A percentile compares a stretch with the other conserved stretches of the same genome.
These are phyloP conservation scores for Dryas drummondii DNA, from an alignment of 306 rosid genomes.

Conservation along the genomic window DNA sequence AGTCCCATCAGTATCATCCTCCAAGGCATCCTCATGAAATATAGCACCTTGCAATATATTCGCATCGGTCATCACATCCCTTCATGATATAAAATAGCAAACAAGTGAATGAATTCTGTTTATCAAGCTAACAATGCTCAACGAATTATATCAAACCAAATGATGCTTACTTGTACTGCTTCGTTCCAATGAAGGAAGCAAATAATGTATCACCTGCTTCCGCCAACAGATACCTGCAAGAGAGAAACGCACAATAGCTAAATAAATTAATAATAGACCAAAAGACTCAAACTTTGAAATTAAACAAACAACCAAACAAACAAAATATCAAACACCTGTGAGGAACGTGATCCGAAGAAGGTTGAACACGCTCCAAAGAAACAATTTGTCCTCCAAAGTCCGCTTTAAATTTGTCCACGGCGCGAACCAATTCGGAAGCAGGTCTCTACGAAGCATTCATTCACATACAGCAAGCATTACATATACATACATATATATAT, in stretches of 20 bases:
- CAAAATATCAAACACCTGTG: constrained; percentile 57
- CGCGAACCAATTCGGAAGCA: constrained; percentile 78
- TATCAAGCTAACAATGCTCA: constrained; percentile 11
- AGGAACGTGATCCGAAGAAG: constrained; percentile 95
- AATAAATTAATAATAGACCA: not conserved
- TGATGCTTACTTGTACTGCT: constrained; percentile 82
- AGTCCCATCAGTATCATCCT: constrained; percentile 46
- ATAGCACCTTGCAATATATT: constrained; percentile 98
- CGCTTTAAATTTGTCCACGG: constrained; percentile 87
- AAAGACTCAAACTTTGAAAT: constrained; percentile 11
- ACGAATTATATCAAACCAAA: constrained; percentile 14
- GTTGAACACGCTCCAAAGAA: constrained; percentile 92
- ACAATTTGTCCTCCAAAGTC: constrained; percentile 92
- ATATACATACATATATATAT: too few relatives aligned
- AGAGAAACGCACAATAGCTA: constrained; percentile 19
- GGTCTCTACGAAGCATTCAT: constrained; percentile 51
- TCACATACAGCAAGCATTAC: not conserved
- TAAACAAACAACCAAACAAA: not conserved
- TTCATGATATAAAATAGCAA: constrained; percentile 32
- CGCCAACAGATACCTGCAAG: constrained; percentile 82
- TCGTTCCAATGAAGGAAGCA: constrained; percentile 96
- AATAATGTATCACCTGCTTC: constrained; percentile 96
- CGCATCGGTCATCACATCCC: constrained; percentile 94
- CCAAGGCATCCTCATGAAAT: constrained; percentile 82
- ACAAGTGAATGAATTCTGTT: constrained; percentile 15